Percentiles rank a stretch among this genome's conserved stretches.
Evolutionary conservation across 2,329 filamentous ascomycete species (phyloP).

Genomic region (Penicillium aurantiogriseum): DNA sequence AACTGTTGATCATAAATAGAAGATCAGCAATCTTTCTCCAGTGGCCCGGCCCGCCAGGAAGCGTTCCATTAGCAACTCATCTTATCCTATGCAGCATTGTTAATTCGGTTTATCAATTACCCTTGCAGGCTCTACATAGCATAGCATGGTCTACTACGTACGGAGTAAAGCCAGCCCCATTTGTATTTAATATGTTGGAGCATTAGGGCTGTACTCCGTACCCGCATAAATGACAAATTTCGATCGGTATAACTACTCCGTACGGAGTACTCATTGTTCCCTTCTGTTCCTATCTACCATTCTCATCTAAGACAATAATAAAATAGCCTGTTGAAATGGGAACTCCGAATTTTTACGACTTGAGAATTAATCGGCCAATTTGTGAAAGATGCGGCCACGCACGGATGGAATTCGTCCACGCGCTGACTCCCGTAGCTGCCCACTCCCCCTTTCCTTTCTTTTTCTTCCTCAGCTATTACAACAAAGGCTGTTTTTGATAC

Average conservation of each 20-base stretch:
- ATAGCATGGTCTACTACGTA: not conserved
- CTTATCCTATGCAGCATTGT: not conserved
- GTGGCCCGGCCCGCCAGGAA: not conserved
- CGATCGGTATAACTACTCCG: not conserved
- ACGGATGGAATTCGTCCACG: not conserved
- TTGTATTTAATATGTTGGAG: not conserved
- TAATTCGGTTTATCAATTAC: not conserved
- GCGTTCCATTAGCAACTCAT: not conserved
- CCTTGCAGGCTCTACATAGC: not conserved
- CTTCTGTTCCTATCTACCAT: not conserved
- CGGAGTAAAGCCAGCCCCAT: not conserved
- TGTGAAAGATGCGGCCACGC: conserved; percentile 1
- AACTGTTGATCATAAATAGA: not conserved
- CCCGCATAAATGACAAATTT: not conserved
- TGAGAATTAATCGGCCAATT: not conserved
- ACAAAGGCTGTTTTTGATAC: not conserved
- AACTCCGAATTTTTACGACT: not conserved
- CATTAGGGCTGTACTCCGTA: not conserved
- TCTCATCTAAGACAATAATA: not conserved
- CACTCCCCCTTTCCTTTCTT: not conserved
- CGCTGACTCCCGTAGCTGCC: not conserved
- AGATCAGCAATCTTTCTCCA: not conserved
- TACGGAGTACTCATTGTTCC: not conserved
- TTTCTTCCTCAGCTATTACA: not conserved
- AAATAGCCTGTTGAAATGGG: not conserved